Evolutionary conservation across 768 basidiomycete species (phyloP), one percentile per base, ranked within the genome.

Genomic region (Terana coerulea): DNA sequence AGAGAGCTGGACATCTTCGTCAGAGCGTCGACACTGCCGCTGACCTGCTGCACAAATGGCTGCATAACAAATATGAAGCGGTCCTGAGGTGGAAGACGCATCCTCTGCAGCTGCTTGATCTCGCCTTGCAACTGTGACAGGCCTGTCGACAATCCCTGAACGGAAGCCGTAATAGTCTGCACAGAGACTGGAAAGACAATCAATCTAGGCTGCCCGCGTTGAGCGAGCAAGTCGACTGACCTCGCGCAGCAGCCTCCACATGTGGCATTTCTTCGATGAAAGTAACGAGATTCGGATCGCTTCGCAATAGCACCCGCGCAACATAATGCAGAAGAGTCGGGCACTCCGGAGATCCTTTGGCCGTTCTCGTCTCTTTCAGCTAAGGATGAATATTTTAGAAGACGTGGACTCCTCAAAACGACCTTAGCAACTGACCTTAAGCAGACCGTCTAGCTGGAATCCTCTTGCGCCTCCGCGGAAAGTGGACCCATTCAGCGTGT

Each of bases 301-400:
- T 76, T 26, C 84, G 78, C 51, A 88, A 60, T 14, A 95, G 73
- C 5, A 88, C 76, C 41, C 79, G 77, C 11, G 89, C 91, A n/a
- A 95, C 65, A 63, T 92, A 95, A 65, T 95, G 94, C 11, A 97
- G 74, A n/a, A 98, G 71, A 0, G 92, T 95, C 0, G 93, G 91
- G 57, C 91, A 95, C 6, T 81, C 81, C 0, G 79, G 43, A 0
- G 79, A 78, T 0, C 78, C 79, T 51, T 80, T 84, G 0, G 78
- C 81, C 0, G 90, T 88, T 68, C 81, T 90, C 7, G 86, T 93
- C 58, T 94, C 91, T 62, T 82, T 86, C 69, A 93, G 68, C 93
- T 95, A 55, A 28, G 19, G 12, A 33, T 7, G 8, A 21, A 11
- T 46, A 33, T 41, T 11, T 29, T 3, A 15, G 29, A 7, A 30